These are phyloP conservation scores for Beauveria varroae DNA, from an alignment of 2,329 filamentous ascomycete species.

Conservation along the genomic window DNA sequence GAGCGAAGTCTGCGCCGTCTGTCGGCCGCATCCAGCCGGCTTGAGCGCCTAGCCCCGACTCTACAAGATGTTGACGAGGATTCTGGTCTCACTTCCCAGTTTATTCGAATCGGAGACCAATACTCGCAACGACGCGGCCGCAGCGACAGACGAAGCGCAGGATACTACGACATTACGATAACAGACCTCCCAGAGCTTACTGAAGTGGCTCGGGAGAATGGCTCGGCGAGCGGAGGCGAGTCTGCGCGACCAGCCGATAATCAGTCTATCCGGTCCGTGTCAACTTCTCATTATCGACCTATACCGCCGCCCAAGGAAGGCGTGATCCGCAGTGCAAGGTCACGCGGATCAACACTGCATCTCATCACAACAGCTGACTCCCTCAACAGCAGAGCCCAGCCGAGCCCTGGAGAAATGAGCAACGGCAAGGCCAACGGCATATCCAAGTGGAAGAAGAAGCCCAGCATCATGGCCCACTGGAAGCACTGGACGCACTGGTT, in stretches of 20 bases:
- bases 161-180: conserved; percentile 56
- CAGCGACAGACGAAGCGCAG: conserved; percentile 65
- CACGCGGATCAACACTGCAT: conserved; percentile 78
- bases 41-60: conserved; percentile 72
- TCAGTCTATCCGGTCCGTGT: conserved; percentile 65
- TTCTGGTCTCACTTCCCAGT: conserved; percentile 43
- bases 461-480: conserved; percentile 53
- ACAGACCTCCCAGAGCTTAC: conserved; percentile 72
- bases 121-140: conserved; percentile 61
- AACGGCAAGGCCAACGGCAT: conserved; percentile 18
- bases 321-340: conserved; percentile 57
- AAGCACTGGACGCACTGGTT: conserved; percentile 60
- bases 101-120: conserved; percentile 35
- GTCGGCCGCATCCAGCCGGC: conserved; percentile 80
- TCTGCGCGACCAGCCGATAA: conserved; percentile 65
- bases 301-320: conserved; percentile 83
- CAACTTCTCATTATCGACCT: conserved; percentile 68
- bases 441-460: conserved; percentile 47
- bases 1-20: conserved; percentile 75
- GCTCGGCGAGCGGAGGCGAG: conserved; percentile 36
- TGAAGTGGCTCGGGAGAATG: conserved; percentile 45
- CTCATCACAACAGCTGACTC: conserved; percentile 62
- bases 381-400: conserved; percentile 26
- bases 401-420: conserved; percentile 19
- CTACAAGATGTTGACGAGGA: conserved; percentile 76